phyloP scores from a whole-genome alignment of 148 eudicot species.

The Silene latifolia region DNA sequence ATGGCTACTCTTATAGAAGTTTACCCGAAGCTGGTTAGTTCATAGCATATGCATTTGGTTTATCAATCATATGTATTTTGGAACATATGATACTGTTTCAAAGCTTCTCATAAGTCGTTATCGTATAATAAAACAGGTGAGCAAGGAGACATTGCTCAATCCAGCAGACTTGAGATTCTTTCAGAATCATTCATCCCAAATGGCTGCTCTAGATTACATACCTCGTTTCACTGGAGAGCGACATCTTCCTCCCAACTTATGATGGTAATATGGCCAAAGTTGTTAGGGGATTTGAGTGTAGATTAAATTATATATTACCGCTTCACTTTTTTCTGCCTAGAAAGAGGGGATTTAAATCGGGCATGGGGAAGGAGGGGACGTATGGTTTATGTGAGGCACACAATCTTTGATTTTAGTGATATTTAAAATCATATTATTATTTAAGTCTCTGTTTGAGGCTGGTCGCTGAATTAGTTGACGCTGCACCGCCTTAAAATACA shows the following conservation, averaged over 20 bases:
- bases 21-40: slow-evolving; percentile 86
- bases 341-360: neutral
- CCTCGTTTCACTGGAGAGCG: slow-evolving; percentile 67
- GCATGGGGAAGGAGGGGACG: neutral
- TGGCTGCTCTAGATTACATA: slow-evolving; percentile 81
- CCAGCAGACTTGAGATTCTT: slow-evolving; percentile 60
- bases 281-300: slow-evolving; percentile 42
- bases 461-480: neutral
- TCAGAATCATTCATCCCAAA: slow-evolving; percentile 72
- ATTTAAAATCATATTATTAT: neutral
- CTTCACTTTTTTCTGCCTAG: neutral
- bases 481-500: too few species aligned
- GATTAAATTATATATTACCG: neutral
- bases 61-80: neutral
- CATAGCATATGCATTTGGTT: neutral
- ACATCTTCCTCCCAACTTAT: slow-evolving; percentile 70
- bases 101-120: neutral
- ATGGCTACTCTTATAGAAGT: slow-evolving; percentile 65
- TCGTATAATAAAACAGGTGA: slow-evolving; percentile 44
- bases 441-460: neutral
- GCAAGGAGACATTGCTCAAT: slow-evolving; percentile 60
- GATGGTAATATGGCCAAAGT: slow-evolving; percentile 89
- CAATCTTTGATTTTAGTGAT: neutral
- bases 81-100: slow-evolving; percentile 9
- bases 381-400: neutral